Base-by-base conservation (phyloP, 1,284 basidiomycete genomes). In the Pulveroboletus sp. region DNA sequence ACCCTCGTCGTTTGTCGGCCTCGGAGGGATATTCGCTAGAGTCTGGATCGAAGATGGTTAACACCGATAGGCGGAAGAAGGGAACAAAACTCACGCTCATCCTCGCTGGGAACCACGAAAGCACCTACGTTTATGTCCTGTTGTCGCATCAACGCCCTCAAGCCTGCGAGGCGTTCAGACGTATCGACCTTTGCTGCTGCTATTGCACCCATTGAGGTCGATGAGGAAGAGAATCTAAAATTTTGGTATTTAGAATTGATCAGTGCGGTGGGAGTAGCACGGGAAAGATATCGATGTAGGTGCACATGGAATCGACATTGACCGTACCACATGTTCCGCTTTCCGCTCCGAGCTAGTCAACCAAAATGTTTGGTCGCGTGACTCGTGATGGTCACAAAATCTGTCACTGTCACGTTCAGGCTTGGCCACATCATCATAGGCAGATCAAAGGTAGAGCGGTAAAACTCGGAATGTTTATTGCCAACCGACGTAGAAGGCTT, bases 1-100 rank as follows among this genome's bases (percentile, higher is more conserved):
- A 97, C 0, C 85, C 90, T 26, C 96, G 81, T 44, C 95, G 81
- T 54, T 91, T 81, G 73, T 98, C 95, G 61, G 89, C 92, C 29
- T 83, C 78, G 1, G 93, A 92, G 31, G 89, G 82, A 74, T 97
- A 97, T 73, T 98, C 96, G 73, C 92, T 95, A 15, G 84, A 88
- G 75, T 98, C 95, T 91, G 55, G 11, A 59, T n/a, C 40, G 35
- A 39, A 45, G 36, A 5, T 20, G 24, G n/a, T 49, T 45, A 43
- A 36, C 24, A 46, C 11, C 3, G 18, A 14, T 22, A 18, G 4
- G 25, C 46, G 43, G 14, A 39, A 54, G 51, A 36, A 29, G 20
- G 15, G 33, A 36, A 7, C 2, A 5, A 8, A 2, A 80, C 89
- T 70, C 74, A 90, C 92, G 93, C 69, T 93, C 90, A 74, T 95